Percentiles rank a stretch among this genome's conserved stretches.
phyloP scores from a whole-genome alignment of 495 filamentous ascomycete species.

The Xylaria flabelliformis region DNA sequence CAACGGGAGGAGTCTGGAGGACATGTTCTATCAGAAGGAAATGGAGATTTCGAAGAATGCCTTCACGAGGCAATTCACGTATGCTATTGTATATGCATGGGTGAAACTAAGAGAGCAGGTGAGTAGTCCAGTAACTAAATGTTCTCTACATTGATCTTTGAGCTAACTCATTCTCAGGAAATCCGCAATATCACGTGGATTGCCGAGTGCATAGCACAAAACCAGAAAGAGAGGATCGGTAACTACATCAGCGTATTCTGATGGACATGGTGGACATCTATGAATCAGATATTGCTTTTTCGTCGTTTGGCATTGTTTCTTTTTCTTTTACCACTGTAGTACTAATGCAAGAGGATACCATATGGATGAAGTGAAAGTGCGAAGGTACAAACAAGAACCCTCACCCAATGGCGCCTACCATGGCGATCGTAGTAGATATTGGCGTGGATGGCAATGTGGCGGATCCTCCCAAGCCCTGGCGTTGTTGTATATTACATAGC shows the following conservation, averaged over 20 bases:
- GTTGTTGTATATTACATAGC: conserved; percentile 37
- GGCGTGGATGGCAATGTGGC: conserved; percentile 14
- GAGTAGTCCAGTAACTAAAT: conserved; percentile 39
- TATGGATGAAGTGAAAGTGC: conserved; percentile 24
- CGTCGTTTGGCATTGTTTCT: conserved; percentile 12
- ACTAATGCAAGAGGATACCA: conserved; percentile 31
- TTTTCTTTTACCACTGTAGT: conserved; percentile 26
- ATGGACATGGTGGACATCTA: conserved; percentile 33
- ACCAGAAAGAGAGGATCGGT: conserved; percentile 97
- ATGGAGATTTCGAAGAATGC: conserved; percentile 96
- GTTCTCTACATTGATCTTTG: conserved; percentile 4
- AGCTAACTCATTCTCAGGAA: conserved; percentile 66
- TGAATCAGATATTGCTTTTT: conserved; percentile 12
- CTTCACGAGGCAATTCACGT: conserved; percentile 96
- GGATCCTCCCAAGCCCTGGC: conserved; percentile 22
- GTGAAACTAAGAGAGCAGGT: conserved; percentile 98
- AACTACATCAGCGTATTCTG: conserved; percentile 97
- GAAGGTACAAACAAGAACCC: conserved; percentile 5
- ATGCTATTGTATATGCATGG: conserved; percentile 95
- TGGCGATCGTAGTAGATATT: conserved; percentile 21
- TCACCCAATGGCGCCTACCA: conserved; percentile 21
- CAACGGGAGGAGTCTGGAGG: conserved; percentile 90
- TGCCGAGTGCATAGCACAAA: conserved; percentile 98
- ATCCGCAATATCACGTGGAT: conserved; percentile 99
- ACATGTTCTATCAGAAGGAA: conserved; percentile 98